Evolutionary conservation across 148 eudicot species (phyloP).

Genomic region (Euryodendron excelsum): DNA sequence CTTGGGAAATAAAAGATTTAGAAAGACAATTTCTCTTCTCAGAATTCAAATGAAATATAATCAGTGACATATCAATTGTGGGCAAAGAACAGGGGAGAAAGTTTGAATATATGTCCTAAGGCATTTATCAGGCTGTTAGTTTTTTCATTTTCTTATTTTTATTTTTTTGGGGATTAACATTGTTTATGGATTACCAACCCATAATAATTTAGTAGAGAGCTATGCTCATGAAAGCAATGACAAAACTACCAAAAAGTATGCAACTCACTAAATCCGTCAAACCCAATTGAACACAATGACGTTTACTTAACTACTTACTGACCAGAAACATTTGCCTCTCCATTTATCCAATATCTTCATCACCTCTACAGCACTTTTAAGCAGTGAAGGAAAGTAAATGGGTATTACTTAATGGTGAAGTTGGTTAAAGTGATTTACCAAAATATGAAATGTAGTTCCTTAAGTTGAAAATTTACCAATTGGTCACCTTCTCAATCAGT

Average conservation of each 20-base stretch:
- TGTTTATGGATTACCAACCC: neutral
- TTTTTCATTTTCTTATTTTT: too few species aligned
- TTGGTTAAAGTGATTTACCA: neutral
- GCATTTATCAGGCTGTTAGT: neutral
- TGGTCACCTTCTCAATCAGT: neutral
- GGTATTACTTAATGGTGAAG: neutral
- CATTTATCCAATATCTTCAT: neutral
- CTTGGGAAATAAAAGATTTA: neutral
- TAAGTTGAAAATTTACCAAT: neutral
- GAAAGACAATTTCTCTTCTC: neutral
- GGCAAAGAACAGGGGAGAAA: neutral
- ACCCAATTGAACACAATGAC: neutral
- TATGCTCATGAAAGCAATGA: neutral
- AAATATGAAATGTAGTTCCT: neutral
- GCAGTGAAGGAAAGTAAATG: neutral
- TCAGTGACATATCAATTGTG: neutral
- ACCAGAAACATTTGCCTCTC: neutral
- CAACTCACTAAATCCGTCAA: neutral
- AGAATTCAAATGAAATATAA: neutral
- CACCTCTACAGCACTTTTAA: neutral
- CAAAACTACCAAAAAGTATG: neutral
- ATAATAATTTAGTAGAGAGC: neutral
- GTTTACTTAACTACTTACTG: neutral
- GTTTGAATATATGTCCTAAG: neutral
- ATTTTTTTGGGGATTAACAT: too few species aligned